Evolutionary conservation across 306 rosid species (phyloP).

Genomic region (Quercus variabilis): DNA sequence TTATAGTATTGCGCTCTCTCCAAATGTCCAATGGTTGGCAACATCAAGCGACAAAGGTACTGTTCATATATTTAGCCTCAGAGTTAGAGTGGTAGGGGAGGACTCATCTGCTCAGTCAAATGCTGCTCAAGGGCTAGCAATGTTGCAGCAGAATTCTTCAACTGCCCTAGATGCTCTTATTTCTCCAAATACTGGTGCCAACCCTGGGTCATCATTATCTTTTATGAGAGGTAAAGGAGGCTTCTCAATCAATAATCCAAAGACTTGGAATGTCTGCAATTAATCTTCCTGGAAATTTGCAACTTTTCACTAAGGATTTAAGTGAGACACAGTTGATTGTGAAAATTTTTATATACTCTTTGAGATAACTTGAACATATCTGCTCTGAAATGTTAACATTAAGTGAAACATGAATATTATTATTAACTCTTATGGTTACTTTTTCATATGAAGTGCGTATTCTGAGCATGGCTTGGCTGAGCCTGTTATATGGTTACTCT

Average conservation of each 20-base stretch:
- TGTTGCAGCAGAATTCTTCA: conserved; percentile 73
- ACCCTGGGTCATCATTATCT: conserved; percentile 80
- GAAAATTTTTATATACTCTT: not conserved
- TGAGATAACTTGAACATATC: not conserved
- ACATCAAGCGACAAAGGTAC: conserved; percentile 95
- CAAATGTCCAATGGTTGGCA: conserved; percentile 94
- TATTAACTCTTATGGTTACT: no score
- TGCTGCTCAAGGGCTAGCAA: conserved; percentile 45
- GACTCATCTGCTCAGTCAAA: conserved; percentile 41
- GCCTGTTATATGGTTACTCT: not conserved
- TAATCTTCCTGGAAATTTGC: conserved; percentile 13
- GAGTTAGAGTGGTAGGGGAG: conserved; percentile 75
- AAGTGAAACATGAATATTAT: not conserved
- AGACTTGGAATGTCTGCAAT: conserved; percentile 8
- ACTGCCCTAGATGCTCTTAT: conserved; percentile 69
- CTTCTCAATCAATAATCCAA: conserved; percentile 4
- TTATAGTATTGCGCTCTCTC: conserved; percentile 73
- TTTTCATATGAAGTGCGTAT: not conserved
- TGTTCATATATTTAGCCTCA: conserved; percentile 79
- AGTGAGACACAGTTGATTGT: not conserved
- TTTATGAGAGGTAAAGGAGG: conserved; percentile 79
- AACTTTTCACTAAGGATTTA: not conserved
- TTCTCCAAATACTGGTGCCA: conserved; percentile 70
- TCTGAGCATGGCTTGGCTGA: not conserved
- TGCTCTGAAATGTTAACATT: not conserved